These are phyloP conservation scores for Alternaria gansuensis DNA, from an alignment of 2,329 filamentous ascomycete species.

Conservation along the genomic window DNA sequence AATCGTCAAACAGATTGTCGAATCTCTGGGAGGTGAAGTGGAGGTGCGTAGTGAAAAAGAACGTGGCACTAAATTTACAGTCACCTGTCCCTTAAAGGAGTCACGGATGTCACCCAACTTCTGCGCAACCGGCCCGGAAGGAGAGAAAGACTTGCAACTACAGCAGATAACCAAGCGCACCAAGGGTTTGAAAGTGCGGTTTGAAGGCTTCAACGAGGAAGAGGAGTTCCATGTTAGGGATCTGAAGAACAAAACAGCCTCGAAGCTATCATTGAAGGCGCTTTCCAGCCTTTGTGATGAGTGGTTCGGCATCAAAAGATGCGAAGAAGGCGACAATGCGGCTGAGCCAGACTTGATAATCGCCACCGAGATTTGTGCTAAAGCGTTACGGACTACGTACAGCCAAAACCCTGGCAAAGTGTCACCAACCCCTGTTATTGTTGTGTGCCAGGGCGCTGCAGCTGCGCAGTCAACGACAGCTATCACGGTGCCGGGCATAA, in stretches of 20 bases:
- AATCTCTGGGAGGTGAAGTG: slow-evolving; percentile 50
- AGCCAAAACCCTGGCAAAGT: slow-evolving; percentile 30
- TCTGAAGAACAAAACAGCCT: slow-evolving; percentile 46
- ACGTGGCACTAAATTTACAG: slow-evolving; percentile 50
- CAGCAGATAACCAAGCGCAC: slow-evolving; percentile 41
- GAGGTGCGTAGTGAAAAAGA: slow-evolving; percentile 50
- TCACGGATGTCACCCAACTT: slow-evolving; percentile 45
- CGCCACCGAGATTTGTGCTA: slow-evolving; percentile 46
- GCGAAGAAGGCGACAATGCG: slow-evolving; percentile 24
- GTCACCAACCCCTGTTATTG: slow-evolving; percentile 43
- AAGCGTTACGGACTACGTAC: slow-evolving; percentile 39
- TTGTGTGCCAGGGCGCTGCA: slow-evolving; percentile 48
- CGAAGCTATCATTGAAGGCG: slow-evolving; percentile 44
- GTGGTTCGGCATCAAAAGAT: slow-evolving; percentile 49
- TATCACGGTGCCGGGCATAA: slow-evolving; percentile 47
- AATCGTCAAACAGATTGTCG: slow-evolving; percentile 53
- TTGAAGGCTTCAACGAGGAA: slow-evolving; percentile 48
- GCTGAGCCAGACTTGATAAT: slow-evolving; percentile 41
- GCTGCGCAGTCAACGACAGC: slow-evolving; percentile 49
- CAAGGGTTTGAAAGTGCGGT: slow-evolving; percentile 41
- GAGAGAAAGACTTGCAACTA: slow-evolving; percentile 37
- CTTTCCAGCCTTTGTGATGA: slow-evolving; percentile 46
- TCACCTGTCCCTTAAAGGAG: slow-evolving; percentile 47
- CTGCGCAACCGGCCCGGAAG: slow-evolving; percentile 31
- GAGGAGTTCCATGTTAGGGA: slow-evolving; percentile 45